phyloP scores from a whole-genome alignment of 805 yeast genomes.

The Isabelozyma rhagii region DNA sequence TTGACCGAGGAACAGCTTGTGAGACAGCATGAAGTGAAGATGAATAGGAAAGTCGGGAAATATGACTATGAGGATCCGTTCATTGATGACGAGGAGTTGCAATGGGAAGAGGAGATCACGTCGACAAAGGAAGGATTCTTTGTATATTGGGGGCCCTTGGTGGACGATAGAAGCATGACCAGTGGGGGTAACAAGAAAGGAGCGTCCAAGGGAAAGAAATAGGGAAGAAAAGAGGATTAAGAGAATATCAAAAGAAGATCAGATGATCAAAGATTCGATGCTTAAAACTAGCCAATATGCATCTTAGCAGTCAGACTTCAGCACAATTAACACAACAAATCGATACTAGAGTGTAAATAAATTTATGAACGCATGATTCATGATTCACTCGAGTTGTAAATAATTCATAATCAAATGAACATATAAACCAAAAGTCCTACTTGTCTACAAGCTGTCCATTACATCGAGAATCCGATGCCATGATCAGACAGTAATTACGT shows the following conservation, averaged over 20 bases:
- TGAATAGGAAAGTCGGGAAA: constrained; percentile 79
- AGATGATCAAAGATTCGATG: too few species aligned
- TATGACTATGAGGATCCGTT: constrained; percentile 94
- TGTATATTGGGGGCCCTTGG: constrained; percentile 89
- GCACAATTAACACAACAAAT: too few species aligned
- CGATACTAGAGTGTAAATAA: too few species aligned
- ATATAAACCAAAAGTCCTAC: too few species aligned
- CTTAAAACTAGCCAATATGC: too few species aligned
- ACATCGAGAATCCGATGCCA: not conserved
- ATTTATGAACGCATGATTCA: too few species aligned
- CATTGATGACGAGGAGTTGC: constrained; percentile 89
- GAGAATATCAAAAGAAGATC: not conserved
- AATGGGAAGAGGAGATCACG: constrained; percentile 91
- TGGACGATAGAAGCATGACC: constrained; percentile 43
- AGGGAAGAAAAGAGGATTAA: not conserved
- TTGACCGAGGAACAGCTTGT: constrained; percentile 43
- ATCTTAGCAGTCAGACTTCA: too few species aligned
- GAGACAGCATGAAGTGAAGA: constrained; percentile 40
- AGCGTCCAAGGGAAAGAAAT: constrained; percentile 21
- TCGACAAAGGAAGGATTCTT: constrained; percentile 94
- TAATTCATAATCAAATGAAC: too few species aligned
- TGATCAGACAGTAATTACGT: not conserved
- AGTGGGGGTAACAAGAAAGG: constrained; percentile 20
- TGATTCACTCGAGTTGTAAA: too few species aligned
- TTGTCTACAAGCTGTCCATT: too few species aligned